phyloP scores from a whole-genome alignment of 2,329 filamentous ascomycete genomes.

The Trichoderma koningii region DNA sequence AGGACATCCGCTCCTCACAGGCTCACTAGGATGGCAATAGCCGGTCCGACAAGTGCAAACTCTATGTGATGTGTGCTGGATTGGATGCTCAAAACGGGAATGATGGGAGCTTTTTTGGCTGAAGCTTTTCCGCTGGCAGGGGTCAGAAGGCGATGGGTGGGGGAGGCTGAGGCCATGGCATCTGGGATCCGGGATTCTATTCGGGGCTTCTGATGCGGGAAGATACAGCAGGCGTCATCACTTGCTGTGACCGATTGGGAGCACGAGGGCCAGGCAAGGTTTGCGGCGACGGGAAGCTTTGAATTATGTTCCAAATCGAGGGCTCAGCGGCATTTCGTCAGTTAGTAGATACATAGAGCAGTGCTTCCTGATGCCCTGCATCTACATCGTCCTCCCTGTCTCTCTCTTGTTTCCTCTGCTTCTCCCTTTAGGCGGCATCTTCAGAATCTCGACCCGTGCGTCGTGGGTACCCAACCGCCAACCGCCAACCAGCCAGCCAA shows the following conservation, averaged over 20 bases:
- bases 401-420: no score
- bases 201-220: background rate
- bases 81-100: slow-evolving; percentile 2
- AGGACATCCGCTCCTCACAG: background rate
- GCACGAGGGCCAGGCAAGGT: background rate
- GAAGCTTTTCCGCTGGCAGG: background rate
- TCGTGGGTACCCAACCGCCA: background rate
- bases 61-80: slow-evolving; percentile 4
- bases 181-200: background rate
- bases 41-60: slow-evolving; percentile 4
- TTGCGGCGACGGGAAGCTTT: no score
- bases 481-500: background rate
- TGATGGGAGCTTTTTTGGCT: background rate
- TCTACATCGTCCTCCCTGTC: no score
- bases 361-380: no score
- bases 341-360: no score
- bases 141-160: background rate
- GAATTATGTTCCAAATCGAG: no score
- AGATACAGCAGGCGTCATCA: background rate
- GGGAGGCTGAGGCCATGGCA: background rate
- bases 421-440: no score
- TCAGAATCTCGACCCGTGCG: no score
- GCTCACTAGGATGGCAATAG: background rate
- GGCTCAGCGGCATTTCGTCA: no score
- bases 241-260: background rate